Evolutionary conservation across 352 stramenopile species (phyloP).

Genomic region (Phytophthora vignae): DNA sequence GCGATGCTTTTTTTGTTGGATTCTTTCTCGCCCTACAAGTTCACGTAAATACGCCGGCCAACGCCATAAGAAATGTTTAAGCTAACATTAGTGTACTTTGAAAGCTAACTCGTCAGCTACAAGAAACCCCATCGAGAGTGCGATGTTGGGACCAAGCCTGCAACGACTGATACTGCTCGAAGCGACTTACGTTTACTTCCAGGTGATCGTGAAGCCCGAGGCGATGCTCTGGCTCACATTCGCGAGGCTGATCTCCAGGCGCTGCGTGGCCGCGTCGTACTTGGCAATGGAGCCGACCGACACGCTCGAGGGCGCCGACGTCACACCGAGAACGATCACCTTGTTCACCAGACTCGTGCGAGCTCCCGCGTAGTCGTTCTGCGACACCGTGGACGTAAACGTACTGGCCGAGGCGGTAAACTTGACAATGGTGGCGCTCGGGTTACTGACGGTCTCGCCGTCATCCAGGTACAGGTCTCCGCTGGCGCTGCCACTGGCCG

Average conservation of each 20-base stretch:
- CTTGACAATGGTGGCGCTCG: conserved; percentile 44
- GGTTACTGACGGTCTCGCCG: conserved; percentile 50
- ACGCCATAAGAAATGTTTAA: neutral
- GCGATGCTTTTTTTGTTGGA: no score
- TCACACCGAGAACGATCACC: conserved; percentile 41
- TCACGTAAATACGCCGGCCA: no score
- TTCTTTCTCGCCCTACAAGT: no score
- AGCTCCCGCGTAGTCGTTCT: conserved; percentile 32
- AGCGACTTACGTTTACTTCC: conserved; percentile 13
- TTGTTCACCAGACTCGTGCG: conserved; percentile 38
- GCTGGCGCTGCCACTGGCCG: conserved; percentile 20
- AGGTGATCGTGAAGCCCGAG: conserved; percentile 37
- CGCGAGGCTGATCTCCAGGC: conserved; percentile 40
- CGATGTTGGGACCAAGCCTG: neutral
- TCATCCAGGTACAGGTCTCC: conserved; percentile 68
- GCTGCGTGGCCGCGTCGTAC: conserved; percentile 41
- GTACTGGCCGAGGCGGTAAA: conserved; percentile 35
- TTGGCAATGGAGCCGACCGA: conserved; percentile 36
- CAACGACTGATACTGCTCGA: neutral
- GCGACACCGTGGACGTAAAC: conserved; percentile 30
- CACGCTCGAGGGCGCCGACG: conserved; percentile 29
- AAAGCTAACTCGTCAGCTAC: neutral
- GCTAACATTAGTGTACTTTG: conserved; percentile 1
- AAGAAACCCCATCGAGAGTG: neutral
- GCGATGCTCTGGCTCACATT: conserved; percentile 33